Evolutionary conservation across 208 protist genomes (phyloP).

Genomic region (Wallacemonas rigidus): DNA sequence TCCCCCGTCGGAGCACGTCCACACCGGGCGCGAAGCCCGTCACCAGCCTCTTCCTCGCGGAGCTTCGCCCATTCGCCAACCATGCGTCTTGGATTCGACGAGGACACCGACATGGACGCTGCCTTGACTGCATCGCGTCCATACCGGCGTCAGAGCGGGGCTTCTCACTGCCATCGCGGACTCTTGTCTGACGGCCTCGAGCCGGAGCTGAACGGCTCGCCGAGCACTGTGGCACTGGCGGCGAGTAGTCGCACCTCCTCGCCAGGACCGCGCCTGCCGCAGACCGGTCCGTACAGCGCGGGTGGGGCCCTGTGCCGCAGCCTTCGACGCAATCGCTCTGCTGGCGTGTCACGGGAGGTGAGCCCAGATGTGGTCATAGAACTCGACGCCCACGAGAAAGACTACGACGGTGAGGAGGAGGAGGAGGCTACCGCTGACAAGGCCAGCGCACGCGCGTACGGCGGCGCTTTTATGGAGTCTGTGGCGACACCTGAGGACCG

Average conservation of each 20-base stretch:
- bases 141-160: too few relatives aligned
- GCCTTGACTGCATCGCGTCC: too few relatives aligned
- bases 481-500: background rate
- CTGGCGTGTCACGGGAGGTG: slow-evolving; percentile 30
- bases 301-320: slow-evolving; percentile 34
- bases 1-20: background rate
- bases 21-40: background rate
- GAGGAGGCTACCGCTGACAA: background rate
- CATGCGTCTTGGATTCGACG: background rate
- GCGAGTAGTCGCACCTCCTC: slow-evolving; percentile 21
- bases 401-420: slow-evolving; percentile 14
- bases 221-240: slow-evolving; percentile 13
- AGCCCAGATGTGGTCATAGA: slow-evolving; percentile 3
- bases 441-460: background rate
- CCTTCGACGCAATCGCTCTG: slow-evolving; percentile 39
- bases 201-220: background rate
- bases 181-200: background rate
- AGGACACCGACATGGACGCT: too few relatives aligned
- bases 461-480: too few relatives aligned
- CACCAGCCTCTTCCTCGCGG: slow-evolving; percentile 7
- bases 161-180: background rate
- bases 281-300: slow-evolving; percentile 28
- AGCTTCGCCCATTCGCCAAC: background rate
- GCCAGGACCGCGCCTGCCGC: slow-evolving; percentile 34
- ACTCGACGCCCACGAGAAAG: slow-evolving; percentile 6